These are phyloP conservation scores for Mycena maculata DNA, from an alignment of 768 basidiomycete genomes.

Conservation along the genomic window DNA sequence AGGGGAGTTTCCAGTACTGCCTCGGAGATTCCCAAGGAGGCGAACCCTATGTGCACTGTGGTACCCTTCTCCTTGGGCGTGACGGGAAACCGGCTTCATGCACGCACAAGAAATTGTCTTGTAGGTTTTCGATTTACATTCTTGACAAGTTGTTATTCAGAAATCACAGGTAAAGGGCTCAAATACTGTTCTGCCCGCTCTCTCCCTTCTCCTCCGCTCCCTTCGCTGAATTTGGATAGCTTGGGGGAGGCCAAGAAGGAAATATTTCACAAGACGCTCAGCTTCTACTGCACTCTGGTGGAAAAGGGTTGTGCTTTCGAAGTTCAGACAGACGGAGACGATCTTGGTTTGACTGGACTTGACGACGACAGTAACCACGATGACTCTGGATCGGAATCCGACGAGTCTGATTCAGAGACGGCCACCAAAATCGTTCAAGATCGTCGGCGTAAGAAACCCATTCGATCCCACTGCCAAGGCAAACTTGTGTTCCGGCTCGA, in stretches of 20 bases:
- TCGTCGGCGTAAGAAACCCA: background rate
- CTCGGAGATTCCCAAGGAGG: slow-evolving; percentile 18
- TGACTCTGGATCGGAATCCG: too few species aligned
- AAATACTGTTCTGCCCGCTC: slow-evolving; percentile 10
- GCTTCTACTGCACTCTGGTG: slow-evolving; percentile 34
- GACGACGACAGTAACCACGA: too few species aligned
- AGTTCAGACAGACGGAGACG: background rate
- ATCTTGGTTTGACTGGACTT: background rate
- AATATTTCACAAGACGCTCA: slow-evolving; percentile 38
- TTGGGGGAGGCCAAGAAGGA: slow-evolving; percentile 24
- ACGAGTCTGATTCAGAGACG: background rate
- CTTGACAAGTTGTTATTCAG: background rate
- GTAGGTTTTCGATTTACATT: background rate
- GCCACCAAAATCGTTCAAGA: background rate
- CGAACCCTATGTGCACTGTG: background rate
- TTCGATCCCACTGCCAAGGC: background rate
- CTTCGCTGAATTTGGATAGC: background rate
- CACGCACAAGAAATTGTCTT: slow-evolving; percentile 2
- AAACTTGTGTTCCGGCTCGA: background rate
- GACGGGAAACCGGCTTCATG: slow-evolving; percentile 1
- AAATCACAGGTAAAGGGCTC: slow-evolving; percentile 3
- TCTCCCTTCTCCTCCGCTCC: background rate
- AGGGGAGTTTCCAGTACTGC: slow-evolving; percentile 14
- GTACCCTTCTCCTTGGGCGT: background rate
- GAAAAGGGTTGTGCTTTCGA: slow-evolving; percentile 37